Percentiles rank a stretch among this genome's conserved stretches.
Evolutionary conservation across 768 basidiomycete species (phyloP).

Genomic region (Hydnum rufescens): DNA sequence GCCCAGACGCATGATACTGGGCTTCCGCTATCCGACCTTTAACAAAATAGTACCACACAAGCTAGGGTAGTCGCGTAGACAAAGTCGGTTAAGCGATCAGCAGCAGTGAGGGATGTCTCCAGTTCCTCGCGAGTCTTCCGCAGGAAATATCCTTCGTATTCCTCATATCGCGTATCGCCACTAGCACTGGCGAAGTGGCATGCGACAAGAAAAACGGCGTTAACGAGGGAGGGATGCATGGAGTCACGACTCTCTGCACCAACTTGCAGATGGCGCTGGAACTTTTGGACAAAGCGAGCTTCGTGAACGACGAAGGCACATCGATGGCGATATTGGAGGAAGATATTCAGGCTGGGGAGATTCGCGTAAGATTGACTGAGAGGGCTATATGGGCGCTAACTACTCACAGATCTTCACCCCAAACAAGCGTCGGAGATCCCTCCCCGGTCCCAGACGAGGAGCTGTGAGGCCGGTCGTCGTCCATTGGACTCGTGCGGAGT

Average conservation of each 20-base stretch:
- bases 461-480: not conserved
- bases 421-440: not conserved
- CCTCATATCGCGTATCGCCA: conserved; percentile 10
- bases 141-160: conserved; percentile 42
- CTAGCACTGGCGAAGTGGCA: conserved; percentile 39
- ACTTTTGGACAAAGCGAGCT: conserved; percentile 31
- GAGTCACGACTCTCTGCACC: conserved; percentile 17
- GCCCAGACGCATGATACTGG: conserved; percentile 26
- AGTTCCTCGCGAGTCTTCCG: conserved; percentile 34
- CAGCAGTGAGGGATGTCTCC: conserved; percentile 47
- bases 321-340: conserved; percentile 35
- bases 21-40: conserved; percentile 42
- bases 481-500: not conserved
- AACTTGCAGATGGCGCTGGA: conserved; percentile 24
- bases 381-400: not conserved
- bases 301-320: conserved; percentile 59
- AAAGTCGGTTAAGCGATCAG: conserved; percentile 34
- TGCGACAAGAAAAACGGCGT: conserved; percentile 67
- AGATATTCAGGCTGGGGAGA: conserved; percentile 43
- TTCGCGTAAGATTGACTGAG: no score
- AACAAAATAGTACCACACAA: conserved; percentile 45
- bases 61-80: conserved; percentile 47
- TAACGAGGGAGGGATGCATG: conserved; percentile 50
- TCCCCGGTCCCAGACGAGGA: not conserved
- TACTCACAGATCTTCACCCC: not conserved